phyloP scores from a whole-genome alignment of 208 protist species.

The Phytomonas francai region DNA sequence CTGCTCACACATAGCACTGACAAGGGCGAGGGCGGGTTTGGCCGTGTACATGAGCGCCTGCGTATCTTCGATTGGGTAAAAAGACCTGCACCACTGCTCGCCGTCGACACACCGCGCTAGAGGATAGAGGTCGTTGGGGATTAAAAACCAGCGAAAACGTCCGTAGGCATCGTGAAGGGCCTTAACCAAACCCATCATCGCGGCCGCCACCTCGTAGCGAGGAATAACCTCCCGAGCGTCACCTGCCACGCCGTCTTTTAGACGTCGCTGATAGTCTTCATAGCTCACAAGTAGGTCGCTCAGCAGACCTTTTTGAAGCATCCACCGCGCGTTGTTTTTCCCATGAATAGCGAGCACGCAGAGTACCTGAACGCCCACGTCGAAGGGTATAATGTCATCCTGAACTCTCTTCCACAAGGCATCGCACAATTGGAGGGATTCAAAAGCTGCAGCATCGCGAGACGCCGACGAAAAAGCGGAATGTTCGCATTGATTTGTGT shows the following conservation, averaged over 20 bases:
- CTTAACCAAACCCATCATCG: constrained; percentile 53
- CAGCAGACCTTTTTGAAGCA: constrained; percentile 10
- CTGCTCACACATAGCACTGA: constrained; percentile 23
- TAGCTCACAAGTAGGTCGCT: background rate
- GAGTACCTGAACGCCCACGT: constrained; percentile 59
- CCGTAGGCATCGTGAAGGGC: constrained; percentile 41
- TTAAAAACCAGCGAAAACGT: constrained; percentile 17
- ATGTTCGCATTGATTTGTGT: background rate
- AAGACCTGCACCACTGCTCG: constrained; percentile 43
- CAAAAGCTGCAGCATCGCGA: constrained; percentile 31
- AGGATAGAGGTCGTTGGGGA: constrained; percentile 23
- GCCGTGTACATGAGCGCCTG: background rate
- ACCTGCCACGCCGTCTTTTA: background rate
- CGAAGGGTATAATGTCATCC: constrained; percentile 67
- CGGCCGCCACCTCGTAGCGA: constrained; percentile 33
- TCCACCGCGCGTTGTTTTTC: constrained; percentile 30
- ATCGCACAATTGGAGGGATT: constrained; percentile 46
- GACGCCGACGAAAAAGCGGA: background rate
- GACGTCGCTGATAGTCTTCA: constrained; percentile 27
- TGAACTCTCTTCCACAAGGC: constrained; percentile 64
- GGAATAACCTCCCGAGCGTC: constrained; percentile 19
- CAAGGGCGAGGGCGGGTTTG: constrained; percentile 22
- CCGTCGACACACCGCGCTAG: constrained; percentile 21
- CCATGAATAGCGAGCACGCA: constrained; percentile 55
- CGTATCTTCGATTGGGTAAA: constrained; percentile 15